Conservation (phyloP, 2,329 filamentous ascomycete genomes). For the Pyrenophora tritici-repentis region DNA sequence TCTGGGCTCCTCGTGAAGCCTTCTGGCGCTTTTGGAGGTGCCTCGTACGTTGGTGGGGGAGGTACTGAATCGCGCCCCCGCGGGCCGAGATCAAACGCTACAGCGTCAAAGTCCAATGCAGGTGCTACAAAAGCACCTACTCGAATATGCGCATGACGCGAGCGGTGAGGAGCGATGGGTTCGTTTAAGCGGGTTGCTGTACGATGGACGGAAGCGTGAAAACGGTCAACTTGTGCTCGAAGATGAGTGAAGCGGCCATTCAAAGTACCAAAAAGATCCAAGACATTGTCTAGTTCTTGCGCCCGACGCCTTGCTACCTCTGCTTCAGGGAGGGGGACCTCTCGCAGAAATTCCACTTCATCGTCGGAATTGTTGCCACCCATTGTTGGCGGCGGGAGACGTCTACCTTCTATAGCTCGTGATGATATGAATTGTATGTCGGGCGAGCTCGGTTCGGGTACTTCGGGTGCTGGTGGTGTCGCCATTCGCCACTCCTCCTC, state of each 20-base stretch:
- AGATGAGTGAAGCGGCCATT: slow-evolving; percentile 27
- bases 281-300: slow-evolving; percentile 24
- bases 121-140: slow-evolving; percentile 33
- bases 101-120: slow-evolving; percentile 47
- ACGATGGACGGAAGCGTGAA: slow-evolving; percentile 24
- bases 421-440: slow-evolving; percentile 57
- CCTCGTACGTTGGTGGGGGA: slow-evolving; percentile 59
- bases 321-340: slow-evolving; percentile 28
- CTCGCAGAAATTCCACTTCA: slow-evolving; percentile 39
- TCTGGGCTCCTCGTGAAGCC: slow-evolving; percentile 81
- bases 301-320: slow-evolving; percentile 21
- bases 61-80: slow-evolving; percentile 29
- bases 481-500: slow-evolving; percentile 28
- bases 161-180: slow-evolving; percentile 23
- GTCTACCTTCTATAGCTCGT: slow-evolving; percentile 30
- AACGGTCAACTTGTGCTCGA: slow-evolving; percentile 27
- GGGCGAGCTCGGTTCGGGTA: slow-evolving; percentile 40
- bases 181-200: slow-evolving; percentile 17
- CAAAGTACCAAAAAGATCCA: slow-evolving; percentile 26
- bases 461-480: slow-evolving; percentile 27
- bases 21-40: slow-evolving; percentile 67
- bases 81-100: slow-evolving; percentile 52
- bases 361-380: slow-evolving; percentile 26
- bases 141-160: slow-evolving; percentile 21
- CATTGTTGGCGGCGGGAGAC: slow-evolving; percentile 4